These are phyloP conservation scores for Leishmania amazonensis DNA, from an alignment of 208 protist genomes.

Conservation along the genomic window DNA sequence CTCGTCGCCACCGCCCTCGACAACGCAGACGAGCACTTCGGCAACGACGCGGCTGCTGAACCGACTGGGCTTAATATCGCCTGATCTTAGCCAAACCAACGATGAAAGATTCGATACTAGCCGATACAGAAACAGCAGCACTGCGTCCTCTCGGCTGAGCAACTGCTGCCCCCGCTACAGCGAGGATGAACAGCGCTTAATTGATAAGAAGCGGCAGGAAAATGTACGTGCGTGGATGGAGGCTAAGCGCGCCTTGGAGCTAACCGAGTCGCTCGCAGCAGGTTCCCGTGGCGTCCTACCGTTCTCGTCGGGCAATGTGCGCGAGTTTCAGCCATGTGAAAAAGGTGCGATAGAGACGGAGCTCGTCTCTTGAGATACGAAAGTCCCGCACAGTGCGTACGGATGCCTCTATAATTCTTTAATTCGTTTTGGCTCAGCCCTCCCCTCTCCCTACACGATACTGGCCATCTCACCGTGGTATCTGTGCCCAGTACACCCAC, in stretches of 20 bases:
- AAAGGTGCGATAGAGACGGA: not conserved
- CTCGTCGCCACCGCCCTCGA: conserved; percentile 1
- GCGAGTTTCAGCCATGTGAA: not conserved
- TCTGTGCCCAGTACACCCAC: not conserved
- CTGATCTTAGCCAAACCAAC: not conserved
- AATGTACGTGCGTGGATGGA: conserved; percentile 44
- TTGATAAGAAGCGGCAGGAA: conserved; percentile 41
- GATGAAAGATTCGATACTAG: not conserved
- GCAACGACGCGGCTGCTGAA: conserved; percentile 12
- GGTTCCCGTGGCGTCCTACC: not conserved
- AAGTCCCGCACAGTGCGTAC: too few relatives aligned
- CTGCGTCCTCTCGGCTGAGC: conserved; percentile 3
- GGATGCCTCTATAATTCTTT: not conserved
- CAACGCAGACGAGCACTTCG: not conserved
- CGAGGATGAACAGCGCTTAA: conserved; percentile 32
- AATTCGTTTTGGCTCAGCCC: not conserved
- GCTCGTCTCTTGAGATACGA: not conserved
- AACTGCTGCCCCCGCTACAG: conserved; percentile 38
- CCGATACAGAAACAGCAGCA: not conserved
- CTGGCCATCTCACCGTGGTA: not conserved
- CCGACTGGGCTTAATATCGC: conserved; percentile 10
- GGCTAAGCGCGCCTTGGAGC: conserved; percentile 40
- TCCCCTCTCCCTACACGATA: not conserved
- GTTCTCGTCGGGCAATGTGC: not conserved
- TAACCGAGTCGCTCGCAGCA: conserved; percentile 12